A percentile compares a stretch with the other conserved stretches of the same genome.
phyloP scores from a whole-genome alignment of 768 basidiomycete genomes.

The Rubroboletus satanas region DNA sequence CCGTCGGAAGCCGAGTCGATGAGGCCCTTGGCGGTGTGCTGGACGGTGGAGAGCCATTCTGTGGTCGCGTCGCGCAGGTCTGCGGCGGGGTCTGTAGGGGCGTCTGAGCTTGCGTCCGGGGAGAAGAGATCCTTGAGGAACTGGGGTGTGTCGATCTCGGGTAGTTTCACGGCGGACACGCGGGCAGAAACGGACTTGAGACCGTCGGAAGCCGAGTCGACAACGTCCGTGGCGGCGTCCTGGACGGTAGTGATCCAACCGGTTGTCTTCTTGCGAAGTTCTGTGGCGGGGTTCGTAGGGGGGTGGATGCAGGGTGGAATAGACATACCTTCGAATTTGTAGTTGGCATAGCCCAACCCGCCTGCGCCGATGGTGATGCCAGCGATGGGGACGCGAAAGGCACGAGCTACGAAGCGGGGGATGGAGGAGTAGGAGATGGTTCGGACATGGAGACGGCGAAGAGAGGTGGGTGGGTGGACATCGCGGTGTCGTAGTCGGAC shows the following conservation, averaged over 20 bases:
- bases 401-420: slow-evolving; percentile 82
- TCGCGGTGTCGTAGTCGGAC: slow-evolving; percentile 24
- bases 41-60: slow-evolving; percentile 60
- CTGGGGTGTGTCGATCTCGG: slow-evolving; percentile 55
- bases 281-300: slow-evolving; percentile 35
- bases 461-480: slow-evolving; percentile 33
- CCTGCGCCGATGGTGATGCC: slow-evolving; percentile 89
- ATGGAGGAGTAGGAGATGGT: slow-evolving; percentile 84
- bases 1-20: slow-evolving; percentile 71
- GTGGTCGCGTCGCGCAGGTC: slow-evolving; percentile 68
- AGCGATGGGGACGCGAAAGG: slow-evolving; percentile 85
- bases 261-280: slow-evolving; percentile 64
- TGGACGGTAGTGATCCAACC: slow-evolving; percentile 64
- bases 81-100: slow-evolving; percentile 25
- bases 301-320: not conserved
- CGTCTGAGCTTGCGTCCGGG: slow-evolving; percentile 3
- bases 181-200: slow-evolving; percentile 57
- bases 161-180: slow-evolving; percentile 57
- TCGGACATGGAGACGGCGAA: slow-evolving; percentile 69
- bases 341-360: slow-evolving; percentile 90
- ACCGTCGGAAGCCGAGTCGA: slow-evolving; percentile 69
- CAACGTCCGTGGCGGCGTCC: slow-evolving; percentile 55
- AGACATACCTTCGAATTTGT: slow-evolving; percentile 86
- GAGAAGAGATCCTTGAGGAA: slow-evolving; percentile 67
- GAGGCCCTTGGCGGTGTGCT: slow-evolving; percentile 57